A percentile compares a stretch with the other conserved stretches of the same genome.
Conservation (phyloP, 1,284 basidiomycete species). For the Tilletia setariae region DNA sequence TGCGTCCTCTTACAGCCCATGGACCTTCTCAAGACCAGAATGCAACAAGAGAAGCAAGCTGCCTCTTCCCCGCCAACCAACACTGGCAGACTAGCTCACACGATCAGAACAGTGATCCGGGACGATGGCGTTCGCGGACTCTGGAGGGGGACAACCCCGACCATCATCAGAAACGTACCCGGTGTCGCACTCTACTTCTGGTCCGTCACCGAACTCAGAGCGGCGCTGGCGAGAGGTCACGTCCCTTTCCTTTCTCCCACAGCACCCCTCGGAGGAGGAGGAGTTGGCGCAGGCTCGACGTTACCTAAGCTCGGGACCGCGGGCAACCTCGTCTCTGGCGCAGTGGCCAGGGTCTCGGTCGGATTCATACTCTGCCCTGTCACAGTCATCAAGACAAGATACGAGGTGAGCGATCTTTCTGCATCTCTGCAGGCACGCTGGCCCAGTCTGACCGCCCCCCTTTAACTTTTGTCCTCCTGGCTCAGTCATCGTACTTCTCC, state of each 20-base stretch:
- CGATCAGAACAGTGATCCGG: conserved; percentile 28
- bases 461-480: conserved; percentile 10
- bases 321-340: conserved; percentile 87
- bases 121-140: conserved; percentile 43
- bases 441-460: not conserved
- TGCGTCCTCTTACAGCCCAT: conserved; percentile 52
- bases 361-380: conserved; percentile 89
- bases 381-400: conserved; percentile 89
- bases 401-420: conserved; percentile 69
- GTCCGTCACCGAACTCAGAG: conserved; percentile 45
- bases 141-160: conserved; percentile 51
- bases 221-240: conserved; percentile 32
- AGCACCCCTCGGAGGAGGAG: conserved; percentile 76
- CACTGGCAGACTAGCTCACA: conserved; percentile 25
- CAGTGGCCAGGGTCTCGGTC: conserved; percentile 75
- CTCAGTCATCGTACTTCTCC: conserved; percentile 32
- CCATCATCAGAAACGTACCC: conserved; percentile 49
- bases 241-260: conserved; percentile 61
- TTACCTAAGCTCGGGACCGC: conserved; percentile 65
- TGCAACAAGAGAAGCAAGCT: conserved; percentile 35
- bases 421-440: not conserved
- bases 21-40: conserved; percentile 51
- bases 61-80: not conserved
- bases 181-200: conserved; percentile 54
- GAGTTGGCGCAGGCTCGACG: conserved; percentile 56